phyloP scores from a whole-genome alignment of 257 asterid genomes.

The Datura wrightii region DNA sequence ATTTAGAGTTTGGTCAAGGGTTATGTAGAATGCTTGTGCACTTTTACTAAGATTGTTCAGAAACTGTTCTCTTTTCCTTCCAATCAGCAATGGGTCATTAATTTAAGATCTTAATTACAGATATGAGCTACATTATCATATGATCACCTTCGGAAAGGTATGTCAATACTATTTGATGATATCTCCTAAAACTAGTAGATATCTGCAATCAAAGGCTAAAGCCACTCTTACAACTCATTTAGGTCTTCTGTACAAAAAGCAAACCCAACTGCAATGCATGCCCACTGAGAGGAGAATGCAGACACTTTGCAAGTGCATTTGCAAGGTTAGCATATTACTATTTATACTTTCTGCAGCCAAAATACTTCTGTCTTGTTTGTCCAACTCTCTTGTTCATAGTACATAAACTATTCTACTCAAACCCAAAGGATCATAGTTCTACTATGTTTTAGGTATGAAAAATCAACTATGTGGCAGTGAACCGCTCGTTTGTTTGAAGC shows the following conservation, averaged over 20 bases:
- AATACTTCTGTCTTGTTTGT: slow-evolving; percentile 7
- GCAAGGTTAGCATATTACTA: slow-evolving; percentile 47
- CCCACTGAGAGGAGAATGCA: slow-evolving; percentile 70
- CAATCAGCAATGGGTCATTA: slow-evolving; percentile 21
- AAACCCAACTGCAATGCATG: slow-evolving; percentile 68
- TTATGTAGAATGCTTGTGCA: not conserved
- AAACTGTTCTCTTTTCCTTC: not conserved
- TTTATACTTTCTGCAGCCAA: not conserved
- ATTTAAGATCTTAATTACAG: slow-evolving; percentile 40
- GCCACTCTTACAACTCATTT: slow-evolving; percentile 13
- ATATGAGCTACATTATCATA: slow-evolving; percentile 61
- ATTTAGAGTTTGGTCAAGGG: not conserved
- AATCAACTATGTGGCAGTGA: not conserved
- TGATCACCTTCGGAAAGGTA: slow-evolving; percentile 71
- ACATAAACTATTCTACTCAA: slow-evolving; percentile 4
- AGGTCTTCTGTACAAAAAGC: slow-evolving; percentile 63
- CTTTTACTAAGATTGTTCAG: not conserved
- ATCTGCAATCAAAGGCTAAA: slow-evolving; percentile 28
- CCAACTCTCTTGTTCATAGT: slow-evolving; percentile 5
- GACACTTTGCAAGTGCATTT: slow-evolving; percentile 66
- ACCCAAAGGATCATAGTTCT: slow-evolving; percentile 12
- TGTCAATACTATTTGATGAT: slow-evolving; percentile 28
- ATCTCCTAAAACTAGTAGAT: not conserved
- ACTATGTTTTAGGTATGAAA: slow-evolving; percentile 19
- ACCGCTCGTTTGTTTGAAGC: not conserved